Percentiles rank a stretch among this genome's conserved stretches.
These are phyloP conservation scores for Leucogyrophana mollusca DNA, from an alignment of 768 basidiomycete genomes.

Conservation along the genomic window DNA sequence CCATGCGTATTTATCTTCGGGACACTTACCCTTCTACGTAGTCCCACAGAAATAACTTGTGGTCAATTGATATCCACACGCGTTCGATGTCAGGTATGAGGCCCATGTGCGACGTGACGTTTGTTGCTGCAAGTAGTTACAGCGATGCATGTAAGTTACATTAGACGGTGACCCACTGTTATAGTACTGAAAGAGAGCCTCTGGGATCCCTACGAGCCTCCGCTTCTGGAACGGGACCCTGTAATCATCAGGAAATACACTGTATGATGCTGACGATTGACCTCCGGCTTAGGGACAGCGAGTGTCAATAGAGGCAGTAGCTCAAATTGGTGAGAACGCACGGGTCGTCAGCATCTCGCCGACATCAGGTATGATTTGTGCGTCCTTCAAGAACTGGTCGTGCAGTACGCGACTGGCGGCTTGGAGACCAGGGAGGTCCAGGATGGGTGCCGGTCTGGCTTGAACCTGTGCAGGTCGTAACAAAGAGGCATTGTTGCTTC, in stretches of 20 bases:
- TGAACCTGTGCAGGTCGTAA: constrained; percentile 8
- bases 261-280: constrained; percentile 76
- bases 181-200: constrained; percentile 75
- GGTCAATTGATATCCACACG: constrained; percentile 94
- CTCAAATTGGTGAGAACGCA: constrained; percentile 30
- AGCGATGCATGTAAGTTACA: constrained; percentile 1
- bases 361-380: constrained; percentile 71
- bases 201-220: constrained; percentile 74
- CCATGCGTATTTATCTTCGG: background rate
- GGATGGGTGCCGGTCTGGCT: constrained; percentile 21
- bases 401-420: constrained; percentile 66
- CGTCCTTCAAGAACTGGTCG: constrained; percentile 71
- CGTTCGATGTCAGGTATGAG: constrained; percentile 90
- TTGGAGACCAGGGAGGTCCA: constrained; percentile 64
- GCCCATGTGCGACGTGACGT: constrained; percentile 81
- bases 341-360: constrained; percentile 65
- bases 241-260: constrained; percentile 72
- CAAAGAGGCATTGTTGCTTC: background rate
- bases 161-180: constrained; percentile 49
- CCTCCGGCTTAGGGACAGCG: constrained; percentile 46
- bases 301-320: constrained; percentile 4
- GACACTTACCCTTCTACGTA: constrained; percentile 83
- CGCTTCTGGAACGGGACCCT: constrained; percentile 80
- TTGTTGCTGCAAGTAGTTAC: constrained; percentile 47
- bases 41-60: constrained; percentile 95